Evolutionary conservation across 352 stramenopile species (phyloP), one percentile per base, ranked within the genome.

Genomic region (Globisporangium echinulatum): DNA sequence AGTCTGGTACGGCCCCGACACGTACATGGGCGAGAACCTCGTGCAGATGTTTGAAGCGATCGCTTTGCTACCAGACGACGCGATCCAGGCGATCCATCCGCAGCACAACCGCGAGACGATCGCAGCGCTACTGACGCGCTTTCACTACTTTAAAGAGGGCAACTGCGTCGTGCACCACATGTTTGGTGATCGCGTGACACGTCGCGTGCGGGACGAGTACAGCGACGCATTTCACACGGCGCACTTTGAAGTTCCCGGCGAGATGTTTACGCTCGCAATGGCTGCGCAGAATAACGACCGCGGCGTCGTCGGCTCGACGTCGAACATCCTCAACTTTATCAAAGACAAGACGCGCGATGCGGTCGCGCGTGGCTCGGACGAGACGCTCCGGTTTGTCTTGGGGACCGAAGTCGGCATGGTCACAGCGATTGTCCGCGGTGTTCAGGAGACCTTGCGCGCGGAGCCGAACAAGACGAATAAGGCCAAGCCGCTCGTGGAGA

Each of bases 81-180:
- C 94, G 67, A 96, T 97, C 62, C 72, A 68, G 10, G 59, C 79
- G 58, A 91, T 97, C 64, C 87, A 97, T 73, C 86, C 87, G 5
- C 66, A 74, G 44, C 87, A 96, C 77, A 90, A 90, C 66, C 79
- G 71, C 47, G 79, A 88, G 68, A 90, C 79, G 1, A 88, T 98
- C 38, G 63, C 74, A 38, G 43, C 83, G 38, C 64, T 98, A 38
- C 76, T 95, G 19, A 82, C 85, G 38, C 91, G 85, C 52, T 97
- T 98, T 47, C 68, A 96, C 54, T 97, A 98, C 53, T 98, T 98
- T 51, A 97, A 97, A 59, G 80, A 93, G 71, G 96, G 96, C 25
- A 98, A 98, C 74, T 99, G 95, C 65, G 84, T 99, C 33, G 95
- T 99, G 44, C 96, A 99, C 83, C 96, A 99, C 80, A 98, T 99